A percentile compares a stretch with the other conserved stretches of the same genome.
These are phyloP conservation scores for Tilletia indica DNA, from an alignment of 1,284 basidiomycete species.

Conservation along the genomic window DNA sequence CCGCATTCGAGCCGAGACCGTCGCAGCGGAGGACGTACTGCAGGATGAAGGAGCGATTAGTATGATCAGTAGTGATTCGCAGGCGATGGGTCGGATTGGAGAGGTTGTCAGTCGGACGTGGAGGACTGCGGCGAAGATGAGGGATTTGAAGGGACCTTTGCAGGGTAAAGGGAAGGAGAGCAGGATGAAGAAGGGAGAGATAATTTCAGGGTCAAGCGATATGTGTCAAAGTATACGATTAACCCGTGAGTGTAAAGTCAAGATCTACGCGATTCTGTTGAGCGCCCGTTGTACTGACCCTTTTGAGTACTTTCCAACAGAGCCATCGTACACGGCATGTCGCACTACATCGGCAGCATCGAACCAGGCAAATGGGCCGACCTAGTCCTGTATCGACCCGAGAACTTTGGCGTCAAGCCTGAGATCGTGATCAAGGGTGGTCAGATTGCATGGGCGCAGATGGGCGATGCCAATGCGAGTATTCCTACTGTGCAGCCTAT, in stretches of 20 bases:
- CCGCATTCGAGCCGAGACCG: slow-evolving; percentile 91
- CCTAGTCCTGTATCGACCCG: slow-evolving; percentile 88
- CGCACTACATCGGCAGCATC: slow-evolving; percentile 81
- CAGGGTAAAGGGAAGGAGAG: slow-evolving; percentile 35
- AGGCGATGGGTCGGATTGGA: slow-evolving; percentile 92
- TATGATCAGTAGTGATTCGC: slow-evolving; percentile 92
- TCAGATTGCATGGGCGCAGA: slow-evolving; percentile 83
- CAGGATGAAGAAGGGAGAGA: slow-evolving; percentile 69
- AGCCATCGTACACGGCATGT: slow-evolving; percentile 89
- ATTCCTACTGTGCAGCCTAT: slow-evolving; percentile 91
- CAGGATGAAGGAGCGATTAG: slow-evolving; percentile 90
- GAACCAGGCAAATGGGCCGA: slow-evolving; percentile 82
- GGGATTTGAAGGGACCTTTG: slow-evolving; percentile 72
- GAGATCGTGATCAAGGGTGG: slow-evolving; percentile 93
- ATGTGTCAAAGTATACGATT: slow-evolving; percentile 93
- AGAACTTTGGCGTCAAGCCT: slow-evolving; percentile 85
- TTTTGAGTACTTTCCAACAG: slow-evolving; percentile 57
- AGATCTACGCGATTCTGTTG: neutral
- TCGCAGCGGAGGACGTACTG: slow-evolving; percentile 94
- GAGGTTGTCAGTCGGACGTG: slow-evolving; percentile 91
- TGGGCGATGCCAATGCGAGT: slow-evolving; percentile 82
- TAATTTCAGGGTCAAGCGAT: slow-evolving; percentile 94
- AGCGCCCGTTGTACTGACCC: slow-evolving; percentile 1
- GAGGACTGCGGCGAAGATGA: slow-evolving; percentile 96
- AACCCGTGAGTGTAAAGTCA: slow-evolving; percentile 73